These are phyloP conservation scores for Allium sativum DNA, from an alignment of 106 monocot species.

Conservation along the genomic window DNA sequence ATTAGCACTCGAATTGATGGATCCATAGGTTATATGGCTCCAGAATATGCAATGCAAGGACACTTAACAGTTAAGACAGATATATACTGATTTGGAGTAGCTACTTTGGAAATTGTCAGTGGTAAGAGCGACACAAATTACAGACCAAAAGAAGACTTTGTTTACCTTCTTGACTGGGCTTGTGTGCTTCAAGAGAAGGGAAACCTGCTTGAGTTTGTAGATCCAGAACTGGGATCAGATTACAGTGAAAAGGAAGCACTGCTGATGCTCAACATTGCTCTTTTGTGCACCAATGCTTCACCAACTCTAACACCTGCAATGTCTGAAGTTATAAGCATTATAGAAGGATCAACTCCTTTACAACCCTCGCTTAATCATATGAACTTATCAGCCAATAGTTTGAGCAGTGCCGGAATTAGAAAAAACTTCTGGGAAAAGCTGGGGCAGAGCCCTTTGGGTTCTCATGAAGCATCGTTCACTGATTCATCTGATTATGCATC, in stretches of 20 bases:
- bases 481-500: too few species aligned
- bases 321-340: conserved; percentile 14
- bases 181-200: conserved; percentile 18
- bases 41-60: conserved; percentile 59
- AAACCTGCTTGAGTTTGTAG: conserved; percentile 13
- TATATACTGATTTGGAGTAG: conserved; percentile 68
- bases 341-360: conserved; percentile 8
- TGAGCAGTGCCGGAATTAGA: neutral
- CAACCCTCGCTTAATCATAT: conserved; percentile 6
- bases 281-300: conserved; percentile 22
- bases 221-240: conserved; percentile 9
- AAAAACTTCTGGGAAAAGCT: too few species aligned
- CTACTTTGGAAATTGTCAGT: conserved; percentile 42
- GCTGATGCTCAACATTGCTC: conserved; percentile 7
- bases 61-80: conserved; percentile 53
- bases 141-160: conserved; percentile 39
- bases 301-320: conserved; percentile 19
- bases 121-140: conserved; percentile 41
- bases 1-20: conserved; percentile 37
- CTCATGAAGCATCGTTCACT: too few species aligned
- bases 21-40: conserved; percentile 54
- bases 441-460: too few species aligned
- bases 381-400: neutral
- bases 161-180: conserved; percentile 52
- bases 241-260: conserved; percentile 14